These are phyloP conservation scores for Pseudopyrenochaeta lycopersici DNA, from an alignment of 2,329 filamentous ascomycete species.

Conservation along the genomic window DNA sequence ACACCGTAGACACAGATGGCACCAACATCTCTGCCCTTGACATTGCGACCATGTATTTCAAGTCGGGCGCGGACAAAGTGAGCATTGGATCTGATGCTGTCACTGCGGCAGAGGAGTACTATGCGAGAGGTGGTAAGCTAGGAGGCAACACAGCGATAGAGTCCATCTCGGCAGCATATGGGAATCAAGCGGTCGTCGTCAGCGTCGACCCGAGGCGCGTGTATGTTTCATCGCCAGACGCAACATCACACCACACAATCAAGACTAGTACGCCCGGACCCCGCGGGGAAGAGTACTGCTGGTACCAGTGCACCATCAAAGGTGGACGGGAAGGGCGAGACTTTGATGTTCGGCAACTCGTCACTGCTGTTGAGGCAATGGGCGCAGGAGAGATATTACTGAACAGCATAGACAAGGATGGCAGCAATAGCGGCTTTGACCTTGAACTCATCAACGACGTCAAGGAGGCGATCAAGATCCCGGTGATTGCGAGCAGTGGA, in stretches of 20 bases:
- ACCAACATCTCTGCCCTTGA: constrained; percentile 88
- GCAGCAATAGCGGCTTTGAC: constrained; percentile 93
- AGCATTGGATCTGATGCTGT: constrained; percentile 97
- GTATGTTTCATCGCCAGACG: constrained; percentile 75
- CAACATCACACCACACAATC: constrained; percentile 79
- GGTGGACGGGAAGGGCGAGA: constrained; percentile 94
- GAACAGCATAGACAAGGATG: constrained; percentile 98
- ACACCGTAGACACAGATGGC: constrained; percentile 89
- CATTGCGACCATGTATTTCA: constrained; percentile 97
- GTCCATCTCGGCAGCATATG: constrained; percentile 91
- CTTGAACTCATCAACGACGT: constrained; percentile 89
- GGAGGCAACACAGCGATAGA: constrained; percentile 91
- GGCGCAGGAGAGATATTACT: constrained; percentile 92
- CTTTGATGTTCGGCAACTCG: constrained; percentile 88
- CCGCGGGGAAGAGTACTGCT: constrained; percentile 82
- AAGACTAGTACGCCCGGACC: constrained; percentile 75
- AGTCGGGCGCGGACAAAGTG: constrained; percentile 95
- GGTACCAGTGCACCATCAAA: constrained; percentile 98
- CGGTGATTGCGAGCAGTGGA: constrained; percentile 93
- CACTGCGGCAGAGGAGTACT: constrained; percentile 89
- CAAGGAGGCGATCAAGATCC: constrained; percentile 86
- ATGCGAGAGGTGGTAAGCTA: constrained; percentile 72
- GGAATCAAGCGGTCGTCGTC: constrained; percentile 95
- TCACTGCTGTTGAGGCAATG: constrained; percentile 92
- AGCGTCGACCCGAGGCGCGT: constrained; percentile 93